Conservation (phyloP, 495 filamentous ascomycete genomes). For the Penicillium samsonianum region DNA sequence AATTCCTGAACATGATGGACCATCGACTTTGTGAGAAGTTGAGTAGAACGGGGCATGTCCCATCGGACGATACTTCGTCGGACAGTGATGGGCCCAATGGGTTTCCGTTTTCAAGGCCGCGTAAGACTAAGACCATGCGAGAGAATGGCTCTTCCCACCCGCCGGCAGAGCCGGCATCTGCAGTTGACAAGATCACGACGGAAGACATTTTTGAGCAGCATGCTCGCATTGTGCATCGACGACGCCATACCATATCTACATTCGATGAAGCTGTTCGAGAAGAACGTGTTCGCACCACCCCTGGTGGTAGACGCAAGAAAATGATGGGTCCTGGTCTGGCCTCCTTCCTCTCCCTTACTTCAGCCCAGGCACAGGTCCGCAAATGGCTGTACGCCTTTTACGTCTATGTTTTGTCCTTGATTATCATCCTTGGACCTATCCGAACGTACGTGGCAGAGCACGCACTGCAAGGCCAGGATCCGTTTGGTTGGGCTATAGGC, state of each 20-base stretch:
- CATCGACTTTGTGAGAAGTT: slow-evolving; percentile 48
- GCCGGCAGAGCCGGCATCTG: slow-evolving; percentile 19
- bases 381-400: slow-evolving; percentile 84
- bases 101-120: slow-evolving; percentile 23
- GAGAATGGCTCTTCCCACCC: slow-evolving; percentile 20
- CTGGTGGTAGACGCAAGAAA: slow-evolving; percentile 66
- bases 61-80: slow-evolving; percentile 37
- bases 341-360: slow-evolving; percentile 77
- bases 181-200: slow-evolving; percentile 24
- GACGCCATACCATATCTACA: slow-evolving; percentile 57
- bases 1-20: slow-evolving; percentile 54
- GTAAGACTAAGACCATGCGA: slow-evolving; percentile 34
- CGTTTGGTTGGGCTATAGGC: slow-evolving; percentile 87
- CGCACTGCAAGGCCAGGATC: slow-evolving; percentile 73
- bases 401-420: slow-evolving; percentile 66
- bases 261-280: slow-evolving; percentile 37
- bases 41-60: slow-evolving; percentile 31
- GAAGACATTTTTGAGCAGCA: slow-evolving; percentile 30
- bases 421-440: slow-evolving; percentile 68
- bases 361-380: slow-evolving; percentile 68
- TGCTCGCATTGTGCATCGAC: slow-evolving; percentile 21
- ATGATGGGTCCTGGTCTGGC: slow-evolving; percentile 65
- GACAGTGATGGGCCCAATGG: slow-evolving; percentile 46
- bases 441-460: slow-evolving; percentile 63
- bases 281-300: slow-evolving; percentile 52